These are phyloP conservation scores for Eragrostis tef DNA, from an alignment of 202 grass and related monocot species.

Conservation along the genomic window DNA sequence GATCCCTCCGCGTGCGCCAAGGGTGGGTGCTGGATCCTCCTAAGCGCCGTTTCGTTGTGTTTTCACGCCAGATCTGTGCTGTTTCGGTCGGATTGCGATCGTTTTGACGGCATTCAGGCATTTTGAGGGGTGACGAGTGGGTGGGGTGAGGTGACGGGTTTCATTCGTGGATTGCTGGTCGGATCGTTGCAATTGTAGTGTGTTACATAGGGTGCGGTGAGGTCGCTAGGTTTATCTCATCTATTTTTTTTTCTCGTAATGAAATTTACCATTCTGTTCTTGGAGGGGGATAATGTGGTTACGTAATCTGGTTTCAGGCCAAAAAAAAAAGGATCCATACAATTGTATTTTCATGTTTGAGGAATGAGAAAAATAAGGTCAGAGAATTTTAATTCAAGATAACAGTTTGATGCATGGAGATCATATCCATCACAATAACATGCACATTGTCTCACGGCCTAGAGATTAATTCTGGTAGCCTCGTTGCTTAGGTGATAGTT, in stretches of 20 bases:
- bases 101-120: neutral
- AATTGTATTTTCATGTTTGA: neutral
- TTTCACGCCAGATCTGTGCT: constrained; percentile 32
- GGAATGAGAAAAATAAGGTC: neutral
- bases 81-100: neutral
- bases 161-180: too few relatives aligned
- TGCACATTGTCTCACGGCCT: neutral
- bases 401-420: neutral
- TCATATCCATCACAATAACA: neutral
- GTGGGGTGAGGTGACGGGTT: too few relatives aligned
- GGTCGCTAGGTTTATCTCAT: too few relatives aligned
- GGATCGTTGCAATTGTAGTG: neutral
- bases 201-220: neutral
- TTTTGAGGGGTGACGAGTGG: neutral
- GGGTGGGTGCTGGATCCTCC: neutral
- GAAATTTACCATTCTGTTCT: neutral
- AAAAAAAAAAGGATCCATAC: neutral
- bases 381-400: neutral
- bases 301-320: too few relatives aligned
- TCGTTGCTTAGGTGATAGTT: constrained; percentile 1
- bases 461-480: neutral
- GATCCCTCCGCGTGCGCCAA: neutral
- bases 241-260: neutral
- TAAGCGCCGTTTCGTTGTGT: neutral
- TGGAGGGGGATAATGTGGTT: too few relatives aligned